phyloP scores from a whole-genome alignment of 2,329 filamentous ascomycete species.

The Cladosporium sp. region DNA sequence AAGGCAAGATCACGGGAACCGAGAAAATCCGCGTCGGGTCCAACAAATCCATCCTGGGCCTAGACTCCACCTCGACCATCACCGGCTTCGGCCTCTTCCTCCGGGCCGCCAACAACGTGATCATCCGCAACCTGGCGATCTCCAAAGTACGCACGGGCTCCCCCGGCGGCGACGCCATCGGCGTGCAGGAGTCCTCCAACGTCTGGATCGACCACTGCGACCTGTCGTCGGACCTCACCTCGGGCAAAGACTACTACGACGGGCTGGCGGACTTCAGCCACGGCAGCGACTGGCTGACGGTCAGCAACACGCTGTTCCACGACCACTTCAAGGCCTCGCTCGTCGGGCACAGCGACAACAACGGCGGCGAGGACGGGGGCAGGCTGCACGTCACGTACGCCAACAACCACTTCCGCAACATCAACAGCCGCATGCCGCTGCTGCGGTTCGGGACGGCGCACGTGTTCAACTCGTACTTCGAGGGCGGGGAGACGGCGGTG shows the following conservation, averaged over 20 bases:
- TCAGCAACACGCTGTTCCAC: slow-evolving; percentile 44
- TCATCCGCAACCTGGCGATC: slow-evolving; percentile 52
- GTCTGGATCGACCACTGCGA: slow-evolving; percentile 65
- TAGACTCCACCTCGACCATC: slow-evolving; percentile 38
- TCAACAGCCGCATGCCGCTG: slow-evolving; percentile 58
- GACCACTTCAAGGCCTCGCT: slow-evolving; percentile 58
- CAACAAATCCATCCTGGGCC: slow-evolving; percentile 48
- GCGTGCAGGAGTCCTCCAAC: slow-evolving; percentile 42
- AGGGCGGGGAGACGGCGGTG: slow-evolving; percentile 33
- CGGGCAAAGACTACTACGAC: slow-evolving; percentile 65
- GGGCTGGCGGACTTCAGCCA: slow-evolving; percentile 61
- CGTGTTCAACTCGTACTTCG: slow-evolving; percentile 50
- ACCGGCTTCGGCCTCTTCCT: slow-evolving; percentile 44
- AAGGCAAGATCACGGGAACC: slow-evolving; percentile 40
- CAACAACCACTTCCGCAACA: slow-evolving; percentile 60
- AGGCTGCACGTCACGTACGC: slow-evolving; percentile 58
- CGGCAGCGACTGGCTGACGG: slow-evolving; percentile 55
- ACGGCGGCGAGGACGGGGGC: slow-evolving; percentile 53
- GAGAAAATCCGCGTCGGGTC: slow-evolving; percentile 42
- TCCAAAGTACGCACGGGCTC: slow-evolving; percentile 42
- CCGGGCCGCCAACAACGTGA: slow-evolving; percentile 48
- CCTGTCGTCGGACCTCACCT: slow-evolving; percentile 52
- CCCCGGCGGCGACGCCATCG: slow-evolving; percentile 46
- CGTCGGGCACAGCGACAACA: slow-evolving; percentile 55
- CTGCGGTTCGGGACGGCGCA: slow-evolving; percentile 63